A percentile compares a stretch with the other conserved stretches of the same genome.
Evolutionary conservation across 768 basidiomycete species (phyloP).

Genomic region (Mrakia hoshinonis): DNA sequence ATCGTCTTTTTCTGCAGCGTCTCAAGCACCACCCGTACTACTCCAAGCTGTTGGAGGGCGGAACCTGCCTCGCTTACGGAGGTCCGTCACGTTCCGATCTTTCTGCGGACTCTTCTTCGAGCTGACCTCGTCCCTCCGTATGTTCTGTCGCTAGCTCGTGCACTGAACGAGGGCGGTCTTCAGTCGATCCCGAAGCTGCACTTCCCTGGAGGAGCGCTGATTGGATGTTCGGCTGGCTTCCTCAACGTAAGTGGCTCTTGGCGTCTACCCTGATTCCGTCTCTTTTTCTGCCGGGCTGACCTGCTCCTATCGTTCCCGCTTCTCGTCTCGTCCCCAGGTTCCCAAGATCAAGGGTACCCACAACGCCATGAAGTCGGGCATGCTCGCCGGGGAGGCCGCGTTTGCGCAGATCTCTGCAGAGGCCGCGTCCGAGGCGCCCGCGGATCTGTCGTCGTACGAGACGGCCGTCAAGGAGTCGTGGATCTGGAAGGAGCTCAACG

Average conservation of each 20-base stretch:
- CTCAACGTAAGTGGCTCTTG: conserved; percentile 62
- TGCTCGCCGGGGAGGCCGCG: conserved; percentile 87
- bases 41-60: conserved; percentile 63
- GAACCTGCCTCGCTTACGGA: conserved; percentile 78
- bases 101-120: not conserved
- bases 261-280: not conserved
- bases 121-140: not conserved
- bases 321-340: conserved; percentile 17
- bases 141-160: conserved; percentile 49
- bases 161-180: conserved; percentile 84
- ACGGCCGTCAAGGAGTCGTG: conserved; percentile 62
- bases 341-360: conserved; percentile 85
- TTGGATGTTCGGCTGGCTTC: conserved; percentile 84
- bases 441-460: conserved; percentile 68
- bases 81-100: not conserved
- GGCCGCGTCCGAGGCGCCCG: conserved; percentile 37
- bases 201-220: conserved; percentile 91
- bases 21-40: conserved; percentile 98
- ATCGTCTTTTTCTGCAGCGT: conserved; percentile 48
- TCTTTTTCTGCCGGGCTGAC: conserved; percentile 2
- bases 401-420: conserved; percentile 50
- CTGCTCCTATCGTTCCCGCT: not conserved
- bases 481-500: conserved; percentile 74
- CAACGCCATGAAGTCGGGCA: conserved; percentile 98
- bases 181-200: conserved; percentile 76